Evolutionary conservation across 345 rosid species (phyloP).

Genomic region (Erodium maritimum): DNA sequence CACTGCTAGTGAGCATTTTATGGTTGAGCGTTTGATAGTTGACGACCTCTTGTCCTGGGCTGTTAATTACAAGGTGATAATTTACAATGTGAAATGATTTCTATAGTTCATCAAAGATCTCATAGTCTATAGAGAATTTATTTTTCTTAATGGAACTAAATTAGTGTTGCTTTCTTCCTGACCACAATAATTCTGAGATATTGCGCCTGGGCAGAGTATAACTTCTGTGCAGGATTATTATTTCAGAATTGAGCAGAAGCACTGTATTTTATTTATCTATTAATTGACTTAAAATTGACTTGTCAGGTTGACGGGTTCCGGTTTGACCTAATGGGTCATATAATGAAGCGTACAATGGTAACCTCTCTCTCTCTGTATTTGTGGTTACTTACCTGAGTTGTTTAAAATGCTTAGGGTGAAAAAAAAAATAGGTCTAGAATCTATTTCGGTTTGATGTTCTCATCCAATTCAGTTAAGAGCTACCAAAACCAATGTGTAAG

Average conservation of each 20-base stretch:
- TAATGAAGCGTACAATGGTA: slow-evolving; percentile 89
- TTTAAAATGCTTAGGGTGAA: too few relatives aligned
- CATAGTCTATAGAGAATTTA: not conserved
- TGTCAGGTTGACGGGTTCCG: slow-evolving; percentile 92
- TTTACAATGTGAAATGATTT: slow-evolving; percentile 2
- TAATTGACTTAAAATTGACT: slow-evolving; percentile 12
- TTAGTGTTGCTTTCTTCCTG: not conserved
- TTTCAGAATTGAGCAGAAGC: not conserved
- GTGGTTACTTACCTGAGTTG: too few relatives aligned
- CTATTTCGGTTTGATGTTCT: too few relatives aligned
- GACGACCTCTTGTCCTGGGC: slow-evolving; percentile 87
- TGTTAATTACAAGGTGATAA: slow-evolving; percentile 68
- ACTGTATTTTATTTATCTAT: not conserved
- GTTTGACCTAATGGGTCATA: slow-evolving; percentile 96
- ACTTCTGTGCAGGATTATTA: not conserved
- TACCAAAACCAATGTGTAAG: too few relatives aligned
- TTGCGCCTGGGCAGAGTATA: not conserved
- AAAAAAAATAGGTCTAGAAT: too few relatives aligned
- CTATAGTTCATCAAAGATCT: not conserved
- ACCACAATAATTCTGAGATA: not conserved
- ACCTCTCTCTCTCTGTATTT: slow-evolving; percentile 10
- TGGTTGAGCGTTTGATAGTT: slow-evolving; percentile 75
- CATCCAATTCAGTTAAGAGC: too few relatives aligned
- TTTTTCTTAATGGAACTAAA: not conserved
- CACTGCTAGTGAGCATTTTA: slow-evolving; percentile 96